Base-by-base conservation (phyloP, 1,284 basidiomycete species). In the Trametes pubescens region DNA sequence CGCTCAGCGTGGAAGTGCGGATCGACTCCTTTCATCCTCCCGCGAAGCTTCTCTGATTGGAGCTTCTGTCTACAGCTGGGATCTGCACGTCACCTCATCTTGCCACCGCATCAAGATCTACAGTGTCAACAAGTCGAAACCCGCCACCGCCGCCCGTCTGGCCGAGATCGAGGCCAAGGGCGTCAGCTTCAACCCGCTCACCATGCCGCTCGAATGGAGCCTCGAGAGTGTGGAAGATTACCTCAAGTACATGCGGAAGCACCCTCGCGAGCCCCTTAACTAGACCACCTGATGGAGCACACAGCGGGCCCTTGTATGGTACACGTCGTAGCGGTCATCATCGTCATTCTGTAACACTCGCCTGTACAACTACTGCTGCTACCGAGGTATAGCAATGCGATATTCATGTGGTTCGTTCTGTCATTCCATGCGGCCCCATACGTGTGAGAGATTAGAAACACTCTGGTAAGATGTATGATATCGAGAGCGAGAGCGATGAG, bases 1-100 rank as follows among this genome's bases (percentile, higher is more conserved):
- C 81, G 83, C 37, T 85, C 83, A 18, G 81, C 83, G 5, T 85
- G 83, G 83, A 85, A 85, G 84, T 85, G 66, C 63, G 82, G 73
- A 10, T 22, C 32, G 2, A 10, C 22, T 16, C 26, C 16, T 21
- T 21, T 2, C 24, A 35, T 4, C 2, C 11, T 16, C 10, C 49
- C 18, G 32, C 29, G 8, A 14, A 10, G 4, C 38, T 13, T 18
- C 11, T 53, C 32, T 59, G 35, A 48, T 46, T 11, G 22, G 43
- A 53, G n/a, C n/a, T n/a, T 53, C 9, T 26, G 11, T 18, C 24
- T 21, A 34, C 64, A 86, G 83, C 72, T 85, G 83, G 85, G 84
- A 84, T 54, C 74, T 85, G 40, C 85, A 86, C 64, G 84, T 86
- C 51, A 86, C 84, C 0, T 86, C 83, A 21, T 85, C 83, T 1